Conservation (phyloP, 1,139 yeast species). For the Blastobotrys persicus region DNA sequence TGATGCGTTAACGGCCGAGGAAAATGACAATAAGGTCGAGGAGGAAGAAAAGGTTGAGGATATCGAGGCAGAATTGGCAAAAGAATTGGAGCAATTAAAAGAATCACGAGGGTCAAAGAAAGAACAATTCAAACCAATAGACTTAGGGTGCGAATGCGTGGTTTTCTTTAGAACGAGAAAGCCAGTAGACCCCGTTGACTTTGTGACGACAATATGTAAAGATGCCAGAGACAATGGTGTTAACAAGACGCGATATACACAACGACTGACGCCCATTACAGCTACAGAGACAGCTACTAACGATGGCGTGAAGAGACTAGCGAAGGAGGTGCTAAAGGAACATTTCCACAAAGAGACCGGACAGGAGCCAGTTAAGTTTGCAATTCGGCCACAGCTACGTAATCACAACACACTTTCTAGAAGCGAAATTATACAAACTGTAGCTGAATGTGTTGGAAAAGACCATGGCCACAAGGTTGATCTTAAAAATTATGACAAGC, state of each 20-base stretch:
- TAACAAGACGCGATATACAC: conserved; percentile 68
- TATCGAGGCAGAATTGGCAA: conserved; percentile 72
- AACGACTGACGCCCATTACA: conserved; percentile 77
- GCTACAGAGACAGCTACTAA: conserved; percentile 69
- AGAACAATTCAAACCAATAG: conserved; percentile 54
- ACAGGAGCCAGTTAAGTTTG: conserved; percentile 57
- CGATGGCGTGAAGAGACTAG: conserved; percentile 61
- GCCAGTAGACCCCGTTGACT: conserved; percentile 73
- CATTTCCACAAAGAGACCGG: conserved; percentile 59
- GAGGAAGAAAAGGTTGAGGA: conserved; percentile 37
- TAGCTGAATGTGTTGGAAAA: conserved; percentile 71
- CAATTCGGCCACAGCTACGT: conserved; percentile 75
- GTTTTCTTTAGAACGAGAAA: conserved; percentile 75
- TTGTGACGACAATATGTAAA: conserved; percentile 61
- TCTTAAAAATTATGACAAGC: conserved; percentile 71
- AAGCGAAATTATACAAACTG: conserved; percentile 62
- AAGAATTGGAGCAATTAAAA: conserved; percentile 62
- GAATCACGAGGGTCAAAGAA: conserved; percentile 37
- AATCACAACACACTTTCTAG: conserved; percentile 73
- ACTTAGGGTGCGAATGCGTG: conserved; percentile 76
- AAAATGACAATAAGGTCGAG: conserved; percentile 36
- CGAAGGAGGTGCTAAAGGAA: conserved; percentile 57
- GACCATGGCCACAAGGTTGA: conserved; percentile 76
- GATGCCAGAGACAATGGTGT: conserved; percentile 50
- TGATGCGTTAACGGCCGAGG: conserved; percentile 23